Percentiles rank a stretch among this genome's conserved stretches.
Evolutionary conservation across 352 stramenopile genomes (phyloP).

Genomic region (Thraustotheca clavata): DNA sequence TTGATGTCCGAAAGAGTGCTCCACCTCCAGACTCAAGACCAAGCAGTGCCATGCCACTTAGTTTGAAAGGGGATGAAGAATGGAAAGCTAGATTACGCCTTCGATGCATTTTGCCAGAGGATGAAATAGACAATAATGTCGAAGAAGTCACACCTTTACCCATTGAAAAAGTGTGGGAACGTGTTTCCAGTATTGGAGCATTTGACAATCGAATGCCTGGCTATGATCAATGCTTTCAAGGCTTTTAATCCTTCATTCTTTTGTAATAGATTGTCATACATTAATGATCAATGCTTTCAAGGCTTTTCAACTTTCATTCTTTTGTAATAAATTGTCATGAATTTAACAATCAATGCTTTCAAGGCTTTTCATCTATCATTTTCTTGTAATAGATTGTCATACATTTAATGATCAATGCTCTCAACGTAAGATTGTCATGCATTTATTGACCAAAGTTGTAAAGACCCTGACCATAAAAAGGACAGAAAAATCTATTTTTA

Average conservation of each 20-base stretch:
- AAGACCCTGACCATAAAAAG: no score
- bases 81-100: neutral
- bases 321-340: no score
- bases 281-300: no score
- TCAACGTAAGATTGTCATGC: no score
- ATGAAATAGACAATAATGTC: neutral
- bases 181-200: slow-evolving; percentile 10
- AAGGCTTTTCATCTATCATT: slow-evolving; percentile 46
- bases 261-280: no score
- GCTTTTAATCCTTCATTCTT: slow-evolving; percentile 42
- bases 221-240: slow-evolving; percentile 58
- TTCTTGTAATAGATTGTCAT: no score
- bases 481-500: no score
- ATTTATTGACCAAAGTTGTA: slow-evolving; percentile 54
- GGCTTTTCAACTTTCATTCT: no score
- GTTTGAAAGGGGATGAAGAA: neutral
- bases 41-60: slow-evolving; percentile 36
- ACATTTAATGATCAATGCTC: no score
- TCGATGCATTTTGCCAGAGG: neutral
- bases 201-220: slow-evolving; percentile 34
- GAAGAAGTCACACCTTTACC: slow-evolving; percentile 18
- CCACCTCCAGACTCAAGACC: slow-evolving; percentile 16
- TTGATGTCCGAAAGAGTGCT: slow-evolving; percentile 26
- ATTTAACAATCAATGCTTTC: slow-evolving; percentile 56
- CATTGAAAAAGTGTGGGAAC: slow-evolving; percentile 25